Evolutionary conservation across 192 early-diverging fungal genomes (phyloP), one percentile per base, ranked within the genome.

Genomic region (Rhizoclosmatium globosum): DNA sequence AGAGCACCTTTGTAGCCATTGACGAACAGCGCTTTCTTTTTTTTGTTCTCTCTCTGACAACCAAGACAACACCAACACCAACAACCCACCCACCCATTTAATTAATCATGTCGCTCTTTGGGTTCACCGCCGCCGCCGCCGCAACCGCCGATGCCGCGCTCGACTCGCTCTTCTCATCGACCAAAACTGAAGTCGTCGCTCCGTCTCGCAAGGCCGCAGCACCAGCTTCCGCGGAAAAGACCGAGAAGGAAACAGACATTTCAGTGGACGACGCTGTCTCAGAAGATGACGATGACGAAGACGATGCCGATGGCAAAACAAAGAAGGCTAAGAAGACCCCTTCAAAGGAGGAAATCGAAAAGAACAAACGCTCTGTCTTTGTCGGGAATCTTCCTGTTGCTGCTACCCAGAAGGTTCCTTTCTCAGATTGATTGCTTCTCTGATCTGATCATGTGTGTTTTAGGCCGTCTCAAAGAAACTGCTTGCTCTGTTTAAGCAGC

Each of bases 351-450:
- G 69, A 82, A 2, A 31, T 19, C 15, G 73, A 74, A 47, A 90
- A 90, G 76, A 90, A 71, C 85, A 85, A 83, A 59, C 89, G 96
- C 57, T 97, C 97, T n/a, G 78, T 93, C 19, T 99, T 98, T 87
- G 89, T 99, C n/a, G 97, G 97, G 42, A 99, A 99, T 79, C 82
- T 99, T 59, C 84, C 92, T 21, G 87, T 94, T 13, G 70, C 87
- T 66, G 87, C 91, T 17, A 21, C 31, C 60, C 84, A 89, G 42
- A 92, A 95, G 84, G 85, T 84, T 74, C 70, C 46, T 2, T 19
- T 42, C 46, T 47, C 47, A 43, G 64, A 17, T 42, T 38, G 67
- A 13, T 64, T 45, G 41, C 23, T n/a, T 71, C 71, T 23, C 68
- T 77, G 2, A 84, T 81, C 77, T 74, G 60, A 38, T 42, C 4